phyloP scores from a whole-genome alignment of 2,329 filamentous ascomycete genomes.

The Ophioceras dolichostomum region DNA sequence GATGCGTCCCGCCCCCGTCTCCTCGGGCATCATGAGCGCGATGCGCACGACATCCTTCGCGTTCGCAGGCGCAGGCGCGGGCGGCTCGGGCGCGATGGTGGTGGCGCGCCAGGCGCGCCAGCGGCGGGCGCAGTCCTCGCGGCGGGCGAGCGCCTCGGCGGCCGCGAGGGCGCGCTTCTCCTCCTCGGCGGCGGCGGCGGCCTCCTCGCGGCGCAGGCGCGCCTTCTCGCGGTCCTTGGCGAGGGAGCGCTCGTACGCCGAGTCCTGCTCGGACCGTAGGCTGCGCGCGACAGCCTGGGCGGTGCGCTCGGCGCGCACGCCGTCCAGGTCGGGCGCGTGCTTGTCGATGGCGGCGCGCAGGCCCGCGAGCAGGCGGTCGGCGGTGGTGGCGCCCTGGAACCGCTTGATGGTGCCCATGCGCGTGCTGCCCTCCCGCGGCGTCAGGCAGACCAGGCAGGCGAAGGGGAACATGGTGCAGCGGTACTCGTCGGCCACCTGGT shows the following conservation, averaged over 20 bases:
- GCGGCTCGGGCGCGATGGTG: constrained; percentile 52
- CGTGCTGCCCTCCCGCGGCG: constrained; percentile 70
- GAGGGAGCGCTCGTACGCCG: constrained; percentile 83
- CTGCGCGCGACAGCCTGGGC: constrained; percentile 73
- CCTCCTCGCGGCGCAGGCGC: constrained; percentile 63
- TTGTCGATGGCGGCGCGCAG: constrained; percentile 61
- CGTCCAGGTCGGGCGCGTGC: constrained; percentile 63
- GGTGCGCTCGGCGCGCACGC: constrained; percentile 61
- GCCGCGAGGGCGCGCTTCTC: constrained; percentile 48
- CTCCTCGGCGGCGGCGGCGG: constrained; percentile 54
- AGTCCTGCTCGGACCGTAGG: constrained; percentile 80
- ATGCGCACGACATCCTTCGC: constrained; percentile 62
- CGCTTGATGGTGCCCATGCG: constrained; percentile 85
- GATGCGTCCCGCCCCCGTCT: constrained; percentile 57
- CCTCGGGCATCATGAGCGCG: constrained; percentile 50
- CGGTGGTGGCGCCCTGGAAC: constrained; percentile 57
- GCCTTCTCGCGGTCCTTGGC: constrained; percentile 80
- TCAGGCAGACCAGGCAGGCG: constrained; percentile 74
- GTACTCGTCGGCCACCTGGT: constrained; percentile 80
- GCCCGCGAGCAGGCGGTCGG: constrained; percentile 62
- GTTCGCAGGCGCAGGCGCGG: constrained; percentile 34
- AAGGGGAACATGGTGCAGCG: constrained; percentile 91
- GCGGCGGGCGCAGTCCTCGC: constrained; percentile 36
- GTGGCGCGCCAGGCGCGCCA: constrained; percentile 75
- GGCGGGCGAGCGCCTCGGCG: constrained; percentile 45